Evolutionary conservation across 2,329 filamentous ascomycete species (phyloP).

Genomic region (Arthrinium puccinioides): DNA sequence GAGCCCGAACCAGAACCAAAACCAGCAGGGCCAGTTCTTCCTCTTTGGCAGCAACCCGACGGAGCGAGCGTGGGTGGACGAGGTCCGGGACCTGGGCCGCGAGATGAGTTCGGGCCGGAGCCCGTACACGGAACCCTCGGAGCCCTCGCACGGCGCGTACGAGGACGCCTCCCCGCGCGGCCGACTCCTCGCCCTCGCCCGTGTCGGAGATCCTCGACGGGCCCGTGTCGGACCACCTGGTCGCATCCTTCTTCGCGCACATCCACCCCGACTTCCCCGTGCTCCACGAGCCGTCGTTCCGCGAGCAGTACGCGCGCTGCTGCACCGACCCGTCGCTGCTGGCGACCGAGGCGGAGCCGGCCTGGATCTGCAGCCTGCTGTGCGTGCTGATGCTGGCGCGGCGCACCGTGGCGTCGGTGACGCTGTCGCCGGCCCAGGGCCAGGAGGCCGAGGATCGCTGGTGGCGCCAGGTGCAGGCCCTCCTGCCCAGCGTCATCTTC

Average conservation of each 20-base stretch:
- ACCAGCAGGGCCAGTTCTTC: constrained; percentile 21
- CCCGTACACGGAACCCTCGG: background rate
- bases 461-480: constrained; percentile 30
- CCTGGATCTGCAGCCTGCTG: constrained; percentile 32
- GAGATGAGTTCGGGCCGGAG: constrained; percentile 3
- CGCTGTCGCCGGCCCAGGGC: constrained; percentile 26
- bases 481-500: constrained; percentile 33
- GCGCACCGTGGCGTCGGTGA: constrained; percentile 17
- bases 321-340: constrained; percentile 27
- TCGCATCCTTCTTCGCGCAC: constrained; percentile 30
- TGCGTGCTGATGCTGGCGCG: constrained; percentile 32
- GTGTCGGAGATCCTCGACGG: constrained; percentile 12
- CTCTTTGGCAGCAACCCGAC: constrained; percentile 33
- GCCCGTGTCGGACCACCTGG: constrained; percentile 23
- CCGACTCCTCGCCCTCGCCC: too few species aligned
- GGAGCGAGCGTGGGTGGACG: constrained; percentile 12
- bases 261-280: constrained; percentile 35
- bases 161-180: too few species aligned
- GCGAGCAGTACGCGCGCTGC: constrained; percentile 31
- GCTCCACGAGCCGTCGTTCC: constrained; percentile 33
- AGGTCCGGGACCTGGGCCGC: background rate
- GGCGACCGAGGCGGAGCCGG: constrained; percentile 26
- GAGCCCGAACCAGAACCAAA: too few species aligned
- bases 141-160: background rate
- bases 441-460: constrained; percentile 22